A percentile compares a stretch with the other conserved stretches of the same genome.
These are phyloP conservation scores for Coemansia asiatica DNA, from an alignment of 192 early-diverging fungal species.

Conservation along the genomic window DNA sequence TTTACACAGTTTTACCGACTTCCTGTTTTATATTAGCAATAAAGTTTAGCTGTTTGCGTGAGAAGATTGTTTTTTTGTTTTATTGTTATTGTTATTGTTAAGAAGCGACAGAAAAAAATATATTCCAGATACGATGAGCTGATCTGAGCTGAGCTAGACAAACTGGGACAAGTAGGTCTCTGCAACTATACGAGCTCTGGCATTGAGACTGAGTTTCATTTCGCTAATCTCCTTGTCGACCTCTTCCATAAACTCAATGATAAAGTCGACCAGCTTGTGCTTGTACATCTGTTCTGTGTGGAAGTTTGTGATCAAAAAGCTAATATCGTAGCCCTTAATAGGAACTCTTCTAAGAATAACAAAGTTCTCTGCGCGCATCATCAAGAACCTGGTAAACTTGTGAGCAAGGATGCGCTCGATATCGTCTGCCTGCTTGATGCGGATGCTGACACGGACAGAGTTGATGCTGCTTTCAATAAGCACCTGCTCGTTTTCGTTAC, in stretches of 20 bases:
- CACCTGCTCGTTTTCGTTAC: conserved; percentile 93
- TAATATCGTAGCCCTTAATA: conserved; percentile 95
- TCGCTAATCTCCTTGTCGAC: conserved; percentile 99
- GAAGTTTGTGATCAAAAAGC: conserved; percentile 94
- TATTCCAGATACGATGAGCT: too few species aligned
- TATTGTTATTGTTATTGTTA: not conserved
- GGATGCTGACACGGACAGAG: conserved; percentile 90
- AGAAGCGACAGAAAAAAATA: too few species aligned
- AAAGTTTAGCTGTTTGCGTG: conserved; percentile 1
- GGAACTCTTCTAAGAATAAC: conserved; percentile 89
- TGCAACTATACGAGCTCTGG: conserved; percentile 85
- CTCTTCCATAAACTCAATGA: conserved; percentile 99
- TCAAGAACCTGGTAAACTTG: conserved; percentile 98
- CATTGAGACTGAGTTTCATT: conserved; percentile 95
- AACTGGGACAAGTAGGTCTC: conserved; percentile 66
- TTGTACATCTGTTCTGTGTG: conserved; percentile 99
- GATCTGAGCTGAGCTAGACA: conserved; percentile 17
- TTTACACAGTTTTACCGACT: not conserved
- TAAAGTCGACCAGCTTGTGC: conserved; percentile 99
- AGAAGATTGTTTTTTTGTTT: not conserved
- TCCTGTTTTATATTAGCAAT: not conserved
- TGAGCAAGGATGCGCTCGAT: conserved; percentile 92
- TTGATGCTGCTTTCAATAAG: conserved; percentile 91
- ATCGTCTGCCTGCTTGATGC: conserved; percentile 97
- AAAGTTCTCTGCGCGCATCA: conserved; percentile 96